phyloP scores from a whole-genome alignment of 139 green algal genomes.

The Bryopsis sp. region DNA sequence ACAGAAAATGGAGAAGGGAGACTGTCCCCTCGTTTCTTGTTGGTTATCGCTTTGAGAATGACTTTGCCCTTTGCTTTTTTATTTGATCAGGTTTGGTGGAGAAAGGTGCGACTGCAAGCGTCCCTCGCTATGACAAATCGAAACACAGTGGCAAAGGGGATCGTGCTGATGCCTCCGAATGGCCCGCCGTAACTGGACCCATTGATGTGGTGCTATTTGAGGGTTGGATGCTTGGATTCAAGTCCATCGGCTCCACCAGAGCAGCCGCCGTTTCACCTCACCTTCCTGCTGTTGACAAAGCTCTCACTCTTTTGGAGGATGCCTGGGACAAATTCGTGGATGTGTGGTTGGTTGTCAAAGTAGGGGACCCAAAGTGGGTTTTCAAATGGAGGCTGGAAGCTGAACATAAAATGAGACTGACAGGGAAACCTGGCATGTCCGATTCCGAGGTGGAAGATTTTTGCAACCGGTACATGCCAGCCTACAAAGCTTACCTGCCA shows the following conservation, averaged over 20 bases:
- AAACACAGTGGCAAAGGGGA: slow-evolving; percentile 69
- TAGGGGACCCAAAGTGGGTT: slow-evolving; percentile 61
- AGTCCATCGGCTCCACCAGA: slow-evolving; percentile 31
- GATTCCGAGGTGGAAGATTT: slow-evolving; percentile 73
- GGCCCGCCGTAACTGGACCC: slow-evolving; percentile 54
- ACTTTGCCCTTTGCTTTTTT: too few relatives aligned
- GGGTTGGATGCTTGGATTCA: slow-evolving; percentile 96
- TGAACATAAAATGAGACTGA: slow-evolving; percentile 75
- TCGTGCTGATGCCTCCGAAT: slow-evolving; percentile 43
- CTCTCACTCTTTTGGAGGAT: slow-evolving; percentile 58
- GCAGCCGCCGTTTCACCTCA: slow-evolving; percentile 38
- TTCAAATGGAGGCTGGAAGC: slow-evolving; percentile 70
- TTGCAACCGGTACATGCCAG: slow-evolving; percentile 89
- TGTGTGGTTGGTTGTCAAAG: slow-evolving; percentile 86
- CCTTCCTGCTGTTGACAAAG: slow-evolving; percentile 59
- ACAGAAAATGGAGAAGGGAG: too few relatives aligned
- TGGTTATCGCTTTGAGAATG: too few relatives aligned
- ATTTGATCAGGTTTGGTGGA: slow-evolving; percentile 1
- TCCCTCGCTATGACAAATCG: slow-evolving; percentile 89
- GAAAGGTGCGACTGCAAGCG: slow-evolving; percentile 3
- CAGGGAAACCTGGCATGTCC: slow-evolving; percentile 80
- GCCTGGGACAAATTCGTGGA: slow-evolving; percentile 78
- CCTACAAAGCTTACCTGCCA: slow-evolving; percentile 93
- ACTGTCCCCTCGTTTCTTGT: too few relatives aligned
- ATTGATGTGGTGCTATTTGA: slow-evolving; percentile 92